phyloP scores from a whole-genome alignment of 202 grass and related monocot species.

The Setaria viridis region DNA sequence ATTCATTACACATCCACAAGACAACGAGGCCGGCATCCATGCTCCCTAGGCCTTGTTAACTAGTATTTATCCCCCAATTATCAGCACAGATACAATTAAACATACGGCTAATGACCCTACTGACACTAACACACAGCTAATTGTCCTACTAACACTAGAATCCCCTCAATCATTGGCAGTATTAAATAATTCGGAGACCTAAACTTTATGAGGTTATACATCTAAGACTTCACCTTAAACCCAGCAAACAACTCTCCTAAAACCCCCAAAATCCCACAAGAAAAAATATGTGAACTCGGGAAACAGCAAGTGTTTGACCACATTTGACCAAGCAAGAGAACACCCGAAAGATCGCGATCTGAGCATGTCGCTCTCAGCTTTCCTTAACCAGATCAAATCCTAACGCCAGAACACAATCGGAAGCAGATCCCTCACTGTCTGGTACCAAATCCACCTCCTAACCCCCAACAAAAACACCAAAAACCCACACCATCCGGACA shows the following conservation, averaged over 20 bases:
- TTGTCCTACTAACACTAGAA: constrained; percentile 12
- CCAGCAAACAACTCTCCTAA: not conserved
- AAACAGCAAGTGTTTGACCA: constrained; percentile 30
- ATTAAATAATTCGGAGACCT: not conserved
- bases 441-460: constrained; percentile 27
- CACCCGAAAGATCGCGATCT: constrained; percentile 45
- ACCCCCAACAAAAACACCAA: not conserved
- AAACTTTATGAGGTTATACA: constrained; percentile 16
- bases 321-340: constrained; percentile 34
- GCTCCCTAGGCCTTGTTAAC: constrained; percentile 10
- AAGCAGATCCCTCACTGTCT: constrained; percentile 36
- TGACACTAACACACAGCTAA: not conserved
- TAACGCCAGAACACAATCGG: constrained; percentile 17
- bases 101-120: constrained; percentile 2
- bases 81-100: constrained; percentile 20
- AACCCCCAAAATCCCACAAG: constrained; percentile 15
- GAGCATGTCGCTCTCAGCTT: not conserved
- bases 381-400: not conserved
- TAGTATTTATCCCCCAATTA: constrained; percentile 21
- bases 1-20: not conserved
- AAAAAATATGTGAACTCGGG: not conserved
- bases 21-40: not conserved
- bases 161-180: constrained; percentile 34
- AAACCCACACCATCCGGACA: constrained; percentile 27
- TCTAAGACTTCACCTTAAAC: constrained; percentile 39